Conservation (phyloP, 331 rosid genomes). For the Quercus lobata region DNA sequence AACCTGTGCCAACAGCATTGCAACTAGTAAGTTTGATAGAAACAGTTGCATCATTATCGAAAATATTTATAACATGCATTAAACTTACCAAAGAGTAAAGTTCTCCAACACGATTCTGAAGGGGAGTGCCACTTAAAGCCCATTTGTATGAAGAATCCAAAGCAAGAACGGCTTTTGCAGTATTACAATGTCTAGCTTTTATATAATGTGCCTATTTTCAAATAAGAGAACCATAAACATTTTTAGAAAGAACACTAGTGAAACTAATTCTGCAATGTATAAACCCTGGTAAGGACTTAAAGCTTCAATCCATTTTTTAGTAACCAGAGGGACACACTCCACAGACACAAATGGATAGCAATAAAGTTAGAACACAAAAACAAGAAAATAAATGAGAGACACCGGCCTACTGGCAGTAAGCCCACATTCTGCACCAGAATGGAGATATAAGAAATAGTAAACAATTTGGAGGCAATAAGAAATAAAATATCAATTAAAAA, state of each 20-base stretch:
- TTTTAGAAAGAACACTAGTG: neutral
- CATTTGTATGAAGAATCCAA: constrained; percentile 78
- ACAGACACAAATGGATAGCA: neutral
- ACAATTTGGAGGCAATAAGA: neutral
- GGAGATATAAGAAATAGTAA: neutral
- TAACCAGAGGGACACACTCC: neutral
- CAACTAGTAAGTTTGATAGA: constrained; percentile 19
- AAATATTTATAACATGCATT: neutral
- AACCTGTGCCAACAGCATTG: constrained; percentile 48
- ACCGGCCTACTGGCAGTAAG: neutral
- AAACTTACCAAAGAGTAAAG: constrained; percentile 75
- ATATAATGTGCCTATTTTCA: constrained; percentile 71
- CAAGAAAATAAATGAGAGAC: neutral
- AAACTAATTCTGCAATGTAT: neutral
- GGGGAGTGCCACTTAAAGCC: constrained; percentile 97
- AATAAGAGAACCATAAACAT: constrained; percentile 4
- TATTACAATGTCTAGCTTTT: constrained; percentile 64
- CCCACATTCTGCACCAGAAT: neutral
- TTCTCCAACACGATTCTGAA: constrained; percentile 87
- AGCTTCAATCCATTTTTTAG: neutral
- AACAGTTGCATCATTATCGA: constrained; percentile 4
- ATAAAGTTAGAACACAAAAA: neutral
- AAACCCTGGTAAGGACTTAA: neutral
- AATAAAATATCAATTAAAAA: neutral
- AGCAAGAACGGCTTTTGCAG: constrained; percentile 84